phyloP scores from a whole-genome alignment of 1,284 basidiomycete genomes.

The Boletellus sp. region DNA sequence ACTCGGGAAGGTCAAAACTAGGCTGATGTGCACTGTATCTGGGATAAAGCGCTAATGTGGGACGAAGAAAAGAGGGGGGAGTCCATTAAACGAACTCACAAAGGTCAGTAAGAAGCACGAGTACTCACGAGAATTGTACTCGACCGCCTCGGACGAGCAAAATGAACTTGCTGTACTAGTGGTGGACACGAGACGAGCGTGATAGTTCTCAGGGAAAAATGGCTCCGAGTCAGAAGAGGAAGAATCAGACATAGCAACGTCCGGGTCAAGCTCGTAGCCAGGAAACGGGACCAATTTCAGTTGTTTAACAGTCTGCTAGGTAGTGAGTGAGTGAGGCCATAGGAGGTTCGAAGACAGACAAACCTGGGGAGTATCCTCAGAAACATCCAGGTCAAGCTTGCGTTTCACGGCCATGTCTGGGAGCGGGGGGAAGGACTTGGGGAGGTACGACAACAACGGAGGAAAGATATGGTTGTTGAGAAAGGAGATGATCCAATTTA shows the following conservation, averaged over 20 bases:
- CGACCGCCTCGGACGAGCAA: conserved; percentile 36
- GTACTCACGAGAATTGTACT: conserved; percentile 37
- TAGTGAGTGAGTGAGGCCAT: conserved; percentile 20
- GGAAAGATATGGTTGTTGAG: conserved; percentile 24
- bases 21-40: conserved; percentile 61
- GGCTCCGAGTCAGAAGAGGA: conserved; percentile 52
- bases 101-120: neutral
- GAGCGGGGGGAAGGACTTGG: conserved; percentile 22
- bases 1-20: conserved; percentile 44
- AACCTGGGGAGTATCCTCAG: conserved; percentile 50
- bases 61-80: neutral
- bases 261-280: conserved; percentile 54
- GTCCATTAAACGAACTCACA: conserved; percentile 1
- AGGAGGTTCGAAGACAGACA: conserved; percentile 10
- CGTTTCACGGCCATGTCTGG: conserved; percentile 64
- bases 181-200: conserved; percentile 64
- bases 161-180: conserved; percentile 56
- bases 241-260: conserved; percentile 64
- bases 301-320: conserved; percentile 56
- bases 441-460: conserved; percentile 16
- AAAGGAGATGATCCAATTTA: conserved; percentile 20
- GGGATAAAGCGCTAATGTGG: conserved; percentile 51
- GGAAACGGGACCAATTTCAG: conserved; percentile 72
- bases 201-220: conserved; percentile 49
- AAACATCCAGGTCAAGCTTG: conserved; percentile 61